Evolutionary conservation across 306 rosid genomes (phyloP), one percentile per base, ranked within the genome.

Genomic region (Castanea mollissima): DNA sequence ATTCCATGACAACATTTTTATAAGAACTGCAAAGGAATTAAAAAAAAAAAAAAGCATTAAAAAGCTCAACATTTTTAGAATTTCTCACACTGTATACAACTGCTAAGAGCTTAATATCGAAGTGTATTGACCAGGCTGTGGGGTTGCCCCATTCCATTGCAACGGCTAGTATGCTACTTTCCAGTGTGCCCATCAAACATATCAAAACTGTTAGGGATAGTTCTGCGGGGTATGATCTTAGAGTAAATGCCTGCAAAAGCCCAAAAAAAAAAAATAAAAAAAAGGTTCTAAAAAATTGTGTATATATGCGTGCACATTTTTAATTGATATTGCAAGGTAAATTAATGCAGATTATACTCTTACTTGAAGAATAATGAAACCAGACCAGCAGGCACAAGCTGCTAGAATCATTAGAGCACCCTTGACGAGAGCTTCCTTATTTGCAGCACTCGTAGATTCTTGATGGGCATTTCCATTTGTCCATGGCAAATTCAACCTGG

Each of bases 201-300:
- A 90, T 90, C 85, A 54, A 76, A 67, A 83, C 80, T 12, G 91
- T 78, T 44, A 87, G 77, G 35, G 93, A 86, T 34, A 90, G 91
- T 59, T 80, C 87, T 4, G 83, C 84, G 3, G 90, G 91, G 81
- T 87, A 90, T n/a, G 84, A 51, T 54, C 82, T 80, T 32, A 87
- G 59, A 3, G 90, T 85, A 46, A 90, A 76, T 55, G 91, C 89
- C 93, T 87, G 46, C 32, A 67, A 55, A 67, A 68, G 10, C 27
- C 69, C 21, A 49, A 46, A 20, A 23, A 20, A 5, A 6, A 15
- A 49, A 74, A 49, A 46, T 14, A 23, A 20, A 11, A 6, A 15
- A 46, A 38, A 21, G 21, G 46, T 38, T 41, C 46, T 41, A 41
- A 49, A 10, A 49, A 3, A 4, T 12, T 12, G 54, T 49, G 54